Evolutionary conservation across 2,329 filamentous ascomycete species (phyloP).

Genomic region (Claviceps citrina): DNA sequence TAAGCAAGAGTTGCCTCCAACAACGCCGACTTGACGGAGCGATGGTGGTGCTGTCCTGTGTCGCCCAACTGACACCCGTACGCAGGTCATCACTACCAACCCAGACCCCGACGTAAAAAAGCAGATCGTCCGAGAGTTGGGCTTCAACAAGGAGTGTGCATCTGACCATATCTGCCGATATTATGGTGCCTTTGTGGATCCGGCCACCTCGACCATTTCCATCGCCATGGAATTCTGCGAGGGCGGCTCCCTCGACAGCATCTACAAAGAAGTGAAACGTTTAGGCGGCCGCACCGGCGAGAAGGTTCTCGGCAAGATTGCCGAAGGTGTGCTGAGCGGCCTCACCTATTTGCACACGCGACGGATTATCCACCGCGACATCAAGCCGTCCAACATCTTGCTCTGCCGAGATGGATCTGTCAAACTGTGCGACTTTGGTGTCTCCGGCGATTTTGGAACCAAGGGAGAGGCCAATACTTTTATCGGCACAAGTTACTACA

Average conservation of each 20-base stretch:
- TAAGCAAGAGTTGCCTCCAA: slow-evolving; percentile 21
- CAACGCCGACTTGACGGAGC: not conserved
- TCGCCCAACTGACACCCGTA: slow-evolving; percentile 9
- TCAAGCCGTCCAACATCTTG: slow-evolving; percentile 95
- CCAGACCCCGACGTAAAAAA: slow-evolving; percentile 97
- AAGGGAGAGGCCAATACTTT: slow-evolving; percentile 98
- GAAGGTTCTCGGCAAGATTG: slow-evolving; percentile 92
- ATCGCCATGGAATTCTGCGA: slow-evolving; percentile 99
- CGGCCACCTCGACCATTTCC: slow-evolving; percentile 88
- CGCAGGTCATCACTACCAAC: slow-evolving; percentile 89
- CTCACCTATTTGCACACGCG: slow-evolving; percentile 88
- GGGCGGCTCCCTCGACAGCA: slow-evolving; percentile 86
- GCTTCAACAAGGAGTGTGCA: slow-evolving; percentile 95
- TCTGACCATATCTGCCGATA: slow-evolving; percentile 95
- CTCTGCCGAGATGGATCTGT: slow-evolving; percentile 85
- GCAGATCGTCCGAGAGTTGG: slow-evolving; percentile 88
- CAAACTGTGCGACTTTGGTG: slow-evolving; percentile 96
- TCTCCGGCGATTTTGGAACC: slow-evolving; percentile 93
- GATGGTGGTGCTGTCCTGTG: not conserved
- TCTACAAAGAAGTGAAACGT: slow-evolving; percentile 94
- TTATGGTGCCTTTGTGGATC: slow-evolving; percentile 92
- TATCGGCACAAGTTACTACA: slow-evolving; percentile 97
- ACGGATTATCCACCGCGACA: slow-evolving; percentile 97
- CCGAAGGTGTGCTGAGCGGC: slow-evolving; percentile 84
- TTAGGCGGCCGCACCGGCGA: slow-evolving; percentile 88